These are phyloP conservation scores for Rhododendron mucronatum DNA, from an alignment of 148 eudicot species.

Conservation along the genomic window DNA sequence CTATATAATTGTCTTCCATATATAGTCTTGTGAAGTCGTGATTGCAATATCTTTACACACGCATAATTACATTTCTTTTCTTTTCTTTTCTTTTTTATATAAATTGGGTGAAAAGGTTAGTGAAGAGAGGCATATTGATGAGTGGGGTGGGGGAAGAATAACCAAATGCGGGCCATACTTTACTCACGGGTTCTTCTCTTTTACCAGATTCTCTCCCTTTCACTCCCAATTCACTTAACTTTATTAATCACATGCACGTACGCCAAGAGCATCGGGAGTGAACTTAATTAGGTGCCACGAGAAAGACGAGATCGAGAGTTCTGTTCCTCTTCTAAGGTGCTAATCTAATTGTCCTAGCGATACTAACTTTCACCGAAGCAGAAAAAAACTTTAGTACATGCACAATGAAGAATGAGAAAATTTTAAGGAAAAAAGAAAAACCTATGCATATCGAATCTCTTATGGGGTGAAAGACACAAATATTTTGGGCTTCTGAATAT, in stretches of 20 bases:
- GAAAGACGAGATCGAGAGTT: no score
- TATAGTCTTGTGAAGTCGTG: neutral
- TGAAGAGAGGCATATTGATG: slow-evolving; percentile 15
- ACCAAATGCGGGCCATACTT: slow-evolving; percentile 16
- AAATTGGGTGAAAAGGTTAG: neutral
- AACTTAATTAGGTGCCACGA: no score
- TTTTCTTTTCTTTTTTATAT: neutral
- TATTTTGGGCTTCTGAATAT: neutral
- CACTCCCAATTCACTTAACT: slow-evolving; percentile 7
- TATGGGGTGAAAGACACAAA: neutral
- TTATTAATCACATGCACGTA: neutral
- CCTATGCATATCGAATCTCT: neutral
- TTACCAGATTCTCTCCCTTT: slow-evolving; percentile 38
- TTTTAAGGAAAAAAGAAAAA: neutral
- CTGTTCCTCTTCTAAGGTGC: no score
- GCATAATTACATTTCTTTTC: neutral
- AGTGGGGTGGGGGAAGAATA: slow-evolving; percentile 10
- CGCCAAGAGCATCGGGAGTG: neutral
- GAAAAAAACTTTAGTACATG: neutral
- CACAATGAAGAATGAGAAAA: neutral
- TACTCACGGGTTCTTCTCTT: slow-evolving; percentile 55
- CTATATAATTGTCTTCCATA: no score
- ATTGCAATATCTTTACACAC: neutral
- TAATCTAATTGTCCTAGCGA: no score
- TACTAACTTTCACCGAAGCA: no score